Conservation (phyloP, 148 eudicot species). For the Oxyria digyna region DNA sequence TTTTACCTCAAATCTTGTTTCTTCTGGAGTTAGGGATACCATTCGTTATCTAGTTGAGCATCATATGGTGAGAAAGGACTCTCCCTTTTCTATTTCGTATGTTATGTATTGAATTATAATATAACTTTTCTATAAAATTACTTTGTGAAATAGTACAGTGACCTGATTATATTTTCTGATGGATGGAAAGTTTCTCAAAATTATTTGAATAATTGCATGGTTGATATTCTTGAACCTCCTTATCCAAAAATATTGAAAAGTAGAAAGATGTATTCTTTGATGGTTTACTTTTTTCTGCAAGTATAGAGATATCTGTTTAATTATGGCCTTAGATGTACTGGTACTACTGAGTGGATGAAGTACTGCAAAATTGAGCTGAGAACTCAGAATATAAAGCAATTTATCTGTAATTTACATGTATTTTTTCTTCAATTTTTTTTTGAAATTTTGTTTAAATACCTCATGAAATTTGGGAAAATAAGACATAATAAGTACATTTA, state of each 20-base stretch:
- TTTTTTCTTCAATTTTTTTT: not conserved
- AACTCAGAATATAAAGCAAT: not conserved
- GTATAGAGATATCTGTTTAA: not conserved
- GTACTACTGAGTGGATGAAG: too few species aligned
- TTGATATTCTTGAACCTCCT: not conserved
- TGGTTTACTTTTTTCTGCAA: not conserved
- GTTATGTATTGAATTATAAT: not conserved
- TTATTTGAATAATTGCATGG: not conserved
- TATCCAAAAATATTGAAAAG: not conserved
- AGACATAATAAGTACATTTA: not conserved
- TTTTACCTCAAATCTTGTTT: constrained; percentile 86
- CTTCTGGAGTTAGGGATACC: constrained; percentile 80
- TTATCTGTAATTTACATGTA: not conserved
- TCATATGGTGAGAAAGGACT: constrained; percentile 57
- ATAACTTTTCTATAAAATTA: not conserved
- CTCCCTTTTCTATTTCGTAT: not conserved
- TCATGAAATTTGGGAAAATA: not conserved
- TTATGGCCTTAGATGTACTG: not conserved
- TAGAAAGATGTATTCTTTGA: not conserved
- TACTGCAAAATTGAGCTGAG: not conserved
- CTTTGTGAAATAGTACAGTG: not conserved
- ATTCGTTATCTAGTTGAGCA: constrained; percentile 78
- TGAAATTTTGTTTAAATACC: not conserved
- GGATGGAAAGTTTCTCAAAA: not conserved
- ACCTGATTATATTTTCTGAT: not conserved